Base-by-base conservation (phyloP, 495 filamentous ascomycete genomes). In the Neurospora intermedia region DNA sequence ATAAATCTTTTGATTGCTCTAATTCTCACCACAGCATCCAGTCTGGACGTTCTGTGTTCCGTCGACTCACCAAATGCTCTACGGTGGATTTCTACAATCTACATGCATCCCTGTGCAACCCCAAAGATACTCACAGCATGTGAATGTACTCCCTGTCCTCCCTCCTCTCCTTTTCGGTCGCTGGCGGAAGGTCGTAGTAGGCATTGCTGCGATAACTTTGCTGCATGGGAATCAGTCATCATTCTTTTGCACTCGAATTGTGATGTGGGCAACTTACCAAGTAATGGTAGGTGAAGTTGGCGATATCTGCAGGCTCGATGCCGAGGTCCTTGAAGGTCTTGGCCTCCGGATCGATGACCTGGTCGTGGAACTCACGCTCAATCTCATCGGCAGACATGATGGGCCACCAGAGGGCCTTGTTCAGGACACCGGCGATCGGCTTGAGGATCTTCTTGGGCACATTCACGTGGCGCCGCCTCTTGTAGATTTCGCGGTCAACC, bases 101-200 rank as follows among this genome's bases (percentile, higher is more conserved):
- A 66, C 54, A 66, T 66, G 27, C 54, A 35, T 66, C 15, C 54
- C 54, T 18, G 27, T 66, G 27, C 15, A 62, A 9, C 13, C 23
- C 54, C 15, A 13, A 7, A 16, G 40, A 35, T 76, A 66, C 27
- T 66, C 27, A 66, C 35, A 95, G 86, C 78, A 98, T 93, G 79
- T 98, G 96, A 80, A 98, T 80, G 82, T 95, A 99, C 87, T 97
- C 94, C 88, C 88, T 95, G 83, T 99, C 95, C 81, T 98, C 95
- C 78, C 87, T 87, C 86, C 89, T 94, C 88, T 99, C 96, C 79
- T 90, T 91, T 87, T 97, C 94, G 20, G 95, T 97, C 77, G 93
- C 89, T 43, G 96, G 95, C 23, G 96, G 96, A 75, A 98, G 86
- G 80, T 98, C 94, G 84, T 94, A 98, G 87, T 89, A 94, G 71